Base-by-base conservation (phyloP, 345 rosid species). In the Bruguiera gymnorhiza region DNA sequence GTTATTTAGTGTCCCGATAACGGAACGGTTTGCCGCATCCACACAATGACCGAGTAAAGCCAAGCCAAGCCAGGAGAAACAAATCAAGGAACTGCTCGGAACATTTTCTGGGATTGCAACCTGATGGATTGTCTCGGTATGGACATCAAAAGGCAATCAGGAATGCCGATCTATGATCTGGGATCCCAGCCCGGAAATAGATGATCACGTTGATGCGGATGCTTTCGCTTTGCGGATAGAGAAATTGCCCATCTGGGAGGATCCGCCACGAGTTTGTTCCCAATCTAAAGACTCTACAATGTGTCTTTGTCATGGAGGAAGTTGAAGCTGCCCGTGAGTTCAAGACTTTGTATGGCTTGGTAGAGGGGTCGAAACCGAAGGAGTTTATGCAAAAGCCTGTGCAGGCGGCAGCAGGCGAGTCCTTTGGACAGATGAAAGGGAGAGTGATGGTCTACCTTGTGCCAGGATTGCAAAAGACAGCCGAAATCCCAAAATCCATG, bases 271-370 rank as follows among this genome's bases (percentile, higher is more conserved):
- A 5, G 36, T 32, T 32, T 32, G 1, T 6, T 32, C 36, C 36
- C 36, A 32, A 32, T 1, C 7, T 32, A 32, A 32, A 32, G 36
- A 32, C 36, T 32, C 36, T 6, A 32, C 6, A 32, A 8, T 6
- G 36, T 32, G 6, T 6, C 36, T 6, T 32, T 32, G 36, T 32
- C 6, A 6, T 32, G 7, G 7, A 32, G 36, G 36, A 32, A 32
- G 36, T 32, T 32, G 36, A 32, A 32, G 36, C 37, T 34, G 52
- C 31, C 81, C 72, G 73, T 1, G 72, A 48, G 24, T 73, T 74
- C 70, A 78, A 67, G 5, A 70, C 75, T 34, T 70, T 78, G 51
- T 70, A 74, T n/a, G 24, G 11, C 31, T 78, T 20, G 1, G 53
- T 18, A 20, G 61, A 18, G 0, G 75, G 78, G 50, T 74, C 73